A percentile compares a stretch with the other conserved stretches of the same genome.
Evolutionary conservation across 2,329 filamentous ascomycete species (phyloP).

Genomic region (Simplicillium aogashimaense): DNA sequence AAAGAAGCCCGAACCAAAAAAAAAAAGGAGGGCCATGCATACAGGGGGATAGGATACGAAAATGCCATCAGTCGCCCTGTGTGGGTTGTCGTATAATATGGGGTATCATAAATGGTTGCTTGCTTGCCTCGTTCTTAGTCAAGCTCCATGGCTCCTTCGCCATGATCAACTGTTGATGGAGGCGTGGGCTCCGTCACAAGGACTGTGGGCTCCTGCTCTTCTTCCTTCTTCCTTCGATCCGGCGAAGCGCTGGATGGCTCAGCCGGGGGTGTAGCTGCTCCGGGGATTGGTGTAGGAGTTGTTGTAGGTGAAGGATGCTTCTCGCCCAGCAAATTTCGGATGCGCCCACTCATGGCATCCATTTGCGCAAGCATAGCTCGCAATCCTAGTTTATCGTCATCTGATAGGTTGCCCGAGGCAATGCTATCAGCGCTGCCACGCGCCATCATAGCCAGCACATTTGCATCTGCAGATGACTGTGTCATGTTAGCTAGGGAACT

Average conservation of each 20-base stretch:
- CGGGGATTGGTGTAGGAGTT: slow-evolving; percentile 7
- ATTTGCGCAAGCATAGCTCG: slow-evolving; percentile 37
- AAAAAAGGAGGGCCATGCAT: too few species aligned
- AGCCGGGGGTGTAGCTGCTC: slow-evolving; percentile 5
- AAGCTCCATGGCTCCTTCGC: slow-evolving; percentile 27
- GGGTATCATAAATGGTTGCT: too few species aligned
- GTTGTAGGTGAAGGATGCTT: slow-evolving; percentile 10
- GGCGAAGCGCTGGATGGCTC: slow-evolving; percentile 10
- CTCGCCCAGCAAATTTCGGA: slow-evolving; percentile 29
- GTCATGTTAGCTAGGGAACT: slow-evolving; percentile 10
- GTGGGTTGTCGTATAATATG: too few species aligned
- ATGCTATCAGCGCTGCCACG: slow-evolving; percentile 34
- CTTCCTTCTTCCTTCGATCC: slow-evolving; percentile 13
- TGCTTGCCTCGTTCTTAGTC: slow-evolving; percentile 16
- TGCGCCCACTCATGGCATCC: slow-evolving; percentile 31
- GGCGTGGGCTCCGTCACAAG: slow-evolving; percentile 27
- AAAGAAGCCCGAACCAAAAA: too few species aligned
- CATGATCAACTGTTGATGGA: slow-evolving; percentile 27
- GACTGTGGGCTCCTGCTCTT: slow-evolving; percentile 18
- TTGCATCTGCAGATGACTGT: slow-evolving; percentile 33
- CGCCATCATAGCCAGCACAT: slow-evolving; percentile 38
- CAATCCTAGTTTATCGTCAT: slow-evolving; percentile 33
- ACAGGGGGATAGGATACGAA: too few species aligned
- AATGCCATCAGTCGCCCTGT: too few species aligned
- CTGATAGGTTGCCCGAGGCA: slow-evolving; percentile 25